phyloP scores from a whole-genome alignment of 1,284 basidiomycete species.

The Coriolopsis trogii region DNA sequence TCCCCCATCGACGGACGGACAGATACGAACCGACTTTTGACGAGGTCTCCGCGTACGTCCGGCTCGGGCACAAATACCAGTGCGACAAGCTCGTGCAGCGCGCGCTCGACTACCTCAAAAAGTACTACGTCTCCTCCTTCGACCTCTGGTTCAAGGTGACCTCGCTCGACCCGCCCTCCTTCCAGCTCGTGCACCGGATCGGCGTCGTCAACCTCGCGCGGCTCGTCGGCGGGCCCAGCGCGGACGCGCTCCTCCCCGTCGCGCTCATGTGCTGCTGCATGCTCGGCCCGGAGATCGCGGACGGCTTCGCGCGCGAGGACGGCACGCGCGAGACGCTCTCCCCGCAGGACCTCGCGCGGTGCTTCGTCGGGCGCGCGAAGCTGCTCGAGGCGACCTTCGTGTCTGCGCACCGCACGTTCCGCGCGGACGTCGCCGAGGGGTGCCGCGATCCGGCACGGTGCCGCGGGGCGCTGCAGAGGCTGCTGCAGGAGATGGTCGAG shows the following conservation, averaged over 20 bases:
- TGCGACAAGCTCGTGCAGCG: slow-evolving; percentile 6
- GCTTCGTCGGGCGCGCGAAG: slow-evolving; percentile 9
- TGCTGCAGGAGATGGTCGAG: slow-evolving; percentile 6
- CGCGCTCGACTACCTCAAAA: slow-evolving; percentile 10
- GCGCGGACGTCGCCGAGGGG: not conserved
- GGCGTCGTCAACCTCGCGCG: slow-evolving; percentile 18
- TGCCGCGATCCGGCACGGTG: slow-evolving; percentile 3
- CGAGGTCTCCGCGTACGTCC: slow-evolving; percentile 17
- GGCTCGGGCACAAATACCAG: slow-evolving; percentile 23
- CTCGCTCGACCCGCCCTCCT: slow-evolving; percentile 6
- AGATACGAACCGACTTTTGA: slow-evolving; percentile 7
- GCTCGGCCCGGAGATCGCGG: slow-evolving; percentile 4
- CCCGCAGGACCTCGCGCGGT: slow-evolving; percentile 5
- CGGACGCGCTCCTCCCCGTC: slow-evolving; percentile 10
- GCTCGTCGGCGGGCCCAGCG: slow-evolving; percentile 4
- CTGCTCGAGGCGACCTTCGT: slow-evolving; percentile 6
- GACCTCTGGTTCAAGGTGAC: slow-evolving; percentile 8
- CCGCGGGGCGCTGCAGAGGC: not conserved
- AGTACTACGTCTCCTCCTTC: slow-evolving; percentile 11
- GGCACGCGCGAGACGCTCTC: slow-evolving; percentile 9
- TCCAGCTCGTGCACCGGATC: slow-evolving; percentile 10
- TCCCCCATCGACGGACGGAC: not conserved
- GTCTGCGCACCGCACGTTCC: slow-evolving; percentile 4
- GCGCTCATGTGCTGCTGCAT: slow-evolving; percentile 17
- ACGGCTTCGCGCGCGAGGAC: slow-evolving; percentile 14